Evolutionary conservation across 768 basidiomycete species (phyloP), one percentile per base, ranked within the genome.

Genomic region (Russula vinacea): DNA sequence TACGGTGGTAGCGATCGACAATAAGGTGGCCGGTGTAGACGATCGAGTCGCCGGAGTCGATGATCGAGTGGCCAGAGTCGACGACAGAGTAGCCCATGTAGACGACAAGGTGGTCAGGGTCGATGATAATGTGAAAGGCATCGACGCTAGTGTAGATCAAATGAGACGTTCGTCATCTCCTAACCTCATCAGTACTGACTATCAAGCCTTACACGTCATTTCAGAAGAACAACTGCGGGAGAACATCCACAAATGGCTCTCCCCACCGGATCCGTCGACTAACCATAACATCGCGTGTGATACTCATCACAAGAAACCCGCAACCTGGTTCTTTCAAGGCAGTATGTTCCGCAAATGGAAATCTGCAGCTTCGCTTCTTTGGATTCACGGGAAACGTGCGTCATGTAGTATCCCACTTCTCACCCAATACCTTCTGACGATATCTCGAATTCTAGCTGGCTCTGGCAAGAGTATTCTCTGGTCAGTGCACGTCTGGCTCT

Each of bases 351-450:
- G 7, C 2, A n/a, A 54, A 22, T 54, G 49, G 49, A 26, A 50
- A 50, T 26, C 22, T 16, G 16, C 13, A 7, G 16, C 14, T 26
- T 50, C 49, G 13, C 26, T 50, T 11, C 33, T 54, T 22, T 54
- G 53, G 53, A 54, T 54, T 14, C 35, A 54, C 2, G 53, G 53
- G 9, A 54, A 54, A 35, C 53, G 53, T 54, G 14, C 53, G 35
- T 5, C 22, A 29, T 29, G 5, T 5, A 29, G 29, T 24, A n/a
- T n/a, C n/a, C n/a, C 11, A 22, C 35, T 7, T 54, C n/a, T 3
- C 32, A 54, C 19, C n/a, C 33, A 11, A 54, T 50, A 26, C 49
- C 24, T 8, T 26, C 49, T 50, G 7, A 50, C 17, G 17, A 26
- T 6, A 24, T 16, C 22, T 50, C 14, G 5, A 50, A 8, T 50